Conservation (phyloP, 1,284 basidiomycete species). For the Cutaneotrichosporon daszewskae region DNA sequence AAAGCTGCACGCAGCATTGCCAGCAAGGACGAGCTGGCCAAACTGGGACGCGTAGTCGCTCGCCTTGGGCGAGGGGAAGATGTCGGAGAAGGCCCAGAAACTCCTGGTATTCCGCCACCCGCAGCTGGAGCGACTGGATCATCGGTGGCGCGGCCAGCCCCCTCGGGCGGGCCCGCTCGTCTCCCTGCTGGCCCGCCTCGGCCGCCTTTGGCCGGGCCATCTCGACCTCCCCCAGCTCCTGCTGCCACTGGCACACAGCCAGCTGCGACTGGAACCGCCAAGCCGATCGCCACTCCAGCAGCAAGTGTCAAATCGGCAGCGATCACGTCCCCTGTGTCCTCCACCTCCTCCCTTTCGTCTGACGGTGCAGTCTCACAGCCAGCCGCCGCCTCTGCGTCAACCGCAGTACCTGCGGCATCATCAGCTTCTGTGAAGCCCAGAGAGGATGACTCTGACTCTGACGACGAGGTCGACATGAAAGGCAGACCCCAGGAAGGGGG, state of each 20-base stretch:
- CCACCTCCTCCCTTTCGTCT: too few species aligned
- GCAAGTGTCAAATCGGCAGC: too few species aligned
- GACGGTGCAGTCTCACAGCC: too few species aligned
- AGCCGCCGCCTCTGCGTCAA: too few species aligned
- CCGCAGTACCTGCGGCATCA: neutral
- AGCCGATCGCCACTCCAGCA: too few species aligned
- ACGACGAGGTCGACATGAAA: conserved; percentile 31
- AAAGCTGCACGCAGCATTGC: conserved; percentile 42
- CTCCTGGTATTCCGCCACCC: conserved; percentile 2
- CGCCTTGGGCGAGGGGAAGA: conserved; percentile 33
- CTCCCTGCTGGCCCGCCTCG: conserved; percentile 4
- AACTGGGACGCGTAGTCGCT: conserved; percentile 36
- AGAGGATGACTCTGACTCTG: conserved; percentile 16
- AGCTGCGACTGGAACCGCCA: too few species aligned
- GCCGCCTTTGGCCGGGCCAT: conserved; percentile 1
- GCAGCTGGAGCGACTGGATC: neutral
- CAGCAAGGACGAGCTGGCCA: conserved; percentile 40
- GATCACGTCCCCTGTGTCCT: too few species aligned
- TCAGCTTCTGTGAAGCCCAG: conserved; percentile 1
- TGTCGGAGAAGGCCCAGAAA: conserved; percentile 17
- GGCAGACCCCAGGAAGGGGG: conserved; percentile 37
- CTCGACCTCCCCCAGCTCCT: neutral
- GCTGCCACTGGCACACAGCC: too few species aligned
- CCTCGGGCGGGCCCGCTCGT: neutral
- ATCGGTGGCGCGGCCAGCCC: too few species aligned